Percentiles rank a stretch among this genome's conserved stretches.
phyloP scores from a whole-genome alignment of 371 early-diverging fungal genomes.

The Mucor velutinosus region DNA sequence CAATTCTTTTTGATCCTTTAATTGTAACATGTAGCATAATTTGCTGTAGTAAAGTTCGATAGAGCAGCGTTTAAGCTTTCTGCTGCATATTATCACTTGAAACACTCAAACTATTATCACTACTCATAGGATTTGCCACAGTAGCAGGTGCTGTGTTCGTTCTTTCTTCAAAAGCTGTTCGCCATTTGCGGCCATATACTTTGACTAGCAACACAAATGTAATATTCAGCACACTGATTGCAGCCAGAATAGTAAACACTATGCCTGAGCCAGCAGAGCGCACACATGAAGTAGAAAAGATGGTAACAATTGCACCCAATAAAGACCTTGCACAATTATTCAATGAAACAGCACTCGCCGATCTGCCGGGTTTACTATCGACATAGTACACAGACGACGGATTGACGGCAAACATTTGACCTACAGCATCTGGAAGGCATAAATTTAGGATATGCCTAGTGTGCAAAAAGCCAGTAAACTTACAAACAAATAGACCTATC shows the following conservation, averaged over 20 bases:
- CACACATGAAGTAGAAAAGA: conserved; percentile 25
- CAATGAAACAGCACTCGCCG: conserved; percentile 55
- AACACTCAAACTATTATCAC: not conserved
- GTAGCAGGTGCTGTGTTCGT: not conserved
- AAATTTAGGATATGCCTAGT: not conserved
- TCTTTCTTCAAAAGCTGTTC: conserved; percentile 16
- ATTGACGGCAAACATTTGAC: conserved; percentile 39
- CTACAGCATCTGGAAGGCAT: conserved; percentile 33
- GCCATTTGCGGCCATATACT: conserved; percentile 26
- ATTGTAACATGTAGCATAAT: no score
- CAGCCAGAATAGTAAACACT: conserved; percentile 26
- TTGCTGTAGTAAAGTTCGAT: not conserved
- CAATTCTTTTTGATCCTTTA: no score
- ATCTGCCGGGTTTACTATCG: conserved; percentile 54
- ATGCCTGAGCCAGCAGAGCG: conserved; percentile 25
- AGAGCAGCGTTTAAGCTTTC: not conserved
- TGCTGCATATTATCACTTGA: not conserved
- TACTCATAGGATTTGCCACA: not conserved
- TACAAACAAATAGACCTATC: conserved; percentile 53
- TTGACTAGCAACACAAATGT: conserved; percentile 18
- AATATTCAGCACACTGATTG: conserved; percentile 27
- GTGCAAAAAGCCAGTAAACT: conserved; percentile 24
- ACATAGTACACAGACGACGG: conserved; percentile 56
- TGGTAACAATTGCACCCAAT: conserved; percentile 34
- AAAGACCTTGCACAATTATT: conserved; percentile 50